Base-by-base conservation (phyloP, 164 flowering plant species). In the grape (Vitis vinifera) region DNA sequence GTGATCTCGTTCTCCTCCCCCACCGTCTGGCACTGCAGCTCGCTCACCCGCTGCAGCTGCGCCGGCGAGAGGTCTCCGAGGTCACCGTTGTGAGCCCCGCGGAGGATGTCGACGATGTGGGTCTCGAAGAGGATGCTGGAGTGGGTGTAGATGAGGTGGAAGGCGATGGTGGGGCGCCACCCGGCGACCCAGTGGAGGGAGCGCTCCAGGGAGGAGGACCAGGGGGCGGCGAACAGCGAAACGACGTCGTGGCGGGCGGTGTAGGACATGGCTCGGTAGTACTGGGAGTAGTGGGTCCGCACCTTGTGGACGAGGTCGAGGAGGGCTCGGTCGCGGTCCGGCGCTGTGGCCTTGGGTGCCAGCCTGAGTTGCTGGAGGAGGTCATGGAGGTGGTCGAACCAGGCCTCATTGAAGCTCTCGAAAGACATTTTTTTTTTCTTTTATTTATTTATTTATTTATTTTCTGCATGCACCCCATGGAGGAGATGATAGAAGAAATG, bases 141-240 rank as follows among this genome's bases (percentile, higher is more conserved):
- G 79, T 89, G 91, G 31, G 92, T 84, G 80, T 88, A 86, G 37
- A 91, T 58, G 4, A 91, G 76, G 81, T 91, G 97, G 79, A 91
- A 91, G 8, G 78, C 74, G 50, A 88, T 88, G 74, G 97, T 88
- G 75, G 97, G 97, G 6, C 94, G 70, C 88, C 89, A 91, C 3
- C 90, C 93, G 3, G 83, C 88, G 68, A 89, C 75, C 97, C 97
- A 91, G 65, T 85, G 88, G 69, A 91, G 86, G 17, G 87, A 78
- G 11, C 88, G 85, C 55, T 89, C 93, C 10, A 91, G 79, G n/a
- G 85, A 31, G 59, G 89, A 71, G 57, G 80, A 62, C 97, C 97
- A 91, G 0, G 88, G 86, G 11, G 91, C 82, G 9, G 84, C 59
- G 61, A 85, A 75, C 51, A 89, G 53, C 13, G 66, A 51, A 49